Percentiles rank a stretch among this genome's conserved stretches.
Evolutionary conservation across 1,284 basidiomycete species (phyloP).

Genomic region (Heterobasidion annosum): DNA sequence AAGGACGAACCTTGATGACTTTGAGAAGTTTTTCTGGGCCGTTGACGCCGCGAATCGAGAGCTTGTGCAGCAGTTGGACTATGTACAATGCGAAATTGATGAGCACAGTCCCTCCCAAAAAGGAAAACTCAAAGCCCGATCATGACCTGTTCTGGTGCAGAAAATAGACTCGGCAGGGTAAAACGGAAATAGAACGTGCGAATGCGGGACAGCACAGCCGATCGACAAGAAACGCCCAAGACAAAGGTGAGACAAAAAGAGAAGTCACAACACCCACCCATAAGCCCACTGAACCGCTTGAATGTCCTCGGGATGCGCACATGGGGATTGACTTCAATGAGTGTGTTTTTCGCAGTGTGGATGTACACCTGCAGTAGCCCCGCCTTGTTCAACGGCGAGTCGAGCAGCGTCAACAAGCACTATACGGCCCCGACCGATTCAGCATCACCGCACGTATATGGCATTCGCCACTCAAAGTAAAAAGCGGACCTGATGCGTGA

Average conservation of each 20-base stretch:
- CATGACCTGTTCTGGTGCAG: too few species aligned
- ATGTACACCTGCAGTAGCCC: constrained; percentile 97
- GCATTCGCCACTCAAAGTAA: neutral
- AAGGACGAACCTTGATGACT: constrained; percentile 75
- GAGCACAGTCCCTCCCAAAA: neutral
- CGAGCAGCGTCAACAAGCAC: constrained; percentile 94
- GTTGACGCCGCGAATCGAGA: constrained; percentile 92
- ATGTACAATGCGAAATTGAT: neutral
- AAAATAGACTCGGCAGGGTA: too few species aligned
- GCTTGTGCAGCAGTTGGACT: constrained; percentile 97
- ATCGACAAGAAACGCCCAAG: neutral
- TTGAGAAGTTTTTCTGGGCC: constrained; percentile 95
- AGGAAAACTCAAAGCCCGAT: too few species aligned
- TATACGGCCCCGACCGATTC: constrained; percentile 20
- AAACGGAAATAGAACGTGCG: too few species aligned
- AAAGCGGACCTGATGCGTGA: constrained; percentile 86
- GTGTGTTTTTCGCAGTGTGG: constrained; percentile 92
- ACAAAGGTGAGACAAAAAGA: neutral
- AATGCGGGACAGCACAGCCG: neutral
- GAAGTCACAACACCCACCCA: constrained; percentile 61
- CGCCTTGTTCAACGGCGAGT: constrained; percentile 97
- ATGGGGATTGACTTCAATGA: constrained; percentile 98
- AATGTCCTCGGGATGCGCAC: constrained; percentile 97
- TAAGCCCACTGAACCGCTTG: constrained; percentile 96
- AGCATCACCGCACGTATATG: neutral